These are phyloP conservation scores for Remersonia thermophila DNA, from an alignment of 2,329 filamentous ascomycete species.

Conservation along the genomic window DNA sequence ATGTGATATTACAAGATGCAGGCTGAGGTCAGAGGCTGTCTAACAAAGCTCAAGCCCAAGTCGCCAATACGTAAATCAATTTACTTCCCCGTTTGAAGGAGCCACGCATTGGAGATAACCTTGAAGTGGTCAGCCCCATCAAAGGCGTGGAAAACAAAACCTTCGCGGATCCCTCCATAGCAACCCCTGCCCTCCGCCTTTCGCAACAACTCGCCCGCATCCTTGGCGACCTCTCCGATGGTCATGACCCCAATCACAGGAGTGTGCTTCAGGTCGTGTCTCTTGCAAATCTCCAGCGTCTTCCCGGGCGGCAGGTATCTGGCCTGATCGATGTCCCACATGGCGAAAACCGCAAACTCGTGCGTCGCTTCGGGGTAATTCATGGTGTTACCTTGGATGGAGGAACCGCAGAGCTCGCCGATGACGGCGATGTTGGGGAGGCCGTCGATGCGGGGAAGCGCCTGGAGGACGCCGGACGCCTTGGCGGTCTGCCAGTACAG, in stretches of 20 bases:
- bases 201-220: slow-evolving; percentile 16
- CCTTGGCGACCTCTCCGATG: slow-evolving; percentile 7
- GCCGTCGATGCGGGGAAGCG: slow-evolving; percentile 9
- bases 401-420: slow-evolving; percentile 20
- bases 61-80: not conserved
- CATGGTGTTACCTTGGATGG: slow-evolving; percentile 19
- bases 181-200: slow-evolving; percentile 19
- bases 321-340: slow-evolving; percentile 18
- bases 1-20: too few species aligned
- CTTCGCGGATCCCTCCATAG: slow-evolving; percentile 18
- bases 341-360: slow-evolving; percentile 18
- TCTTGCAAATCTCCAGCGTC: slow-evolving; percentile 7
- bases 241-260: slow-evolving; percentile 10
- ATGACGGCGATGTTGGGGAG: slow-evolving; percentile 19
- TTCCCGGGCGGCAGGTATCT: slow-evolving; percentile 8
- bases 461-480: slow-evolving; percentile 14
- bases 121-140: slow-evolving; percentile 18
- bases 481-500: slow-evolving; percentile 18
- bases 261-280: slow-evolving; percentile 15
- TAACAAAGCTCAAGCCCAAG: too few species aligned
- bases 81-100: slow-evolving; percentile 16
- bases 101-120: slow-evolving; percentile 22
- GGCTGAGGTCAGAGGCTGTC: too few species aligned
- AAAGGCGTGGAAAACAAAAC: slow-evolving; percentile 19
- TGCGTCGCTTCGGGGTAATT: slow-evolving; percentile 16